phyloP scores from a whole-genome alignment of 1,139 yeast species.

The Saccharomyces hybrid region DNA sequence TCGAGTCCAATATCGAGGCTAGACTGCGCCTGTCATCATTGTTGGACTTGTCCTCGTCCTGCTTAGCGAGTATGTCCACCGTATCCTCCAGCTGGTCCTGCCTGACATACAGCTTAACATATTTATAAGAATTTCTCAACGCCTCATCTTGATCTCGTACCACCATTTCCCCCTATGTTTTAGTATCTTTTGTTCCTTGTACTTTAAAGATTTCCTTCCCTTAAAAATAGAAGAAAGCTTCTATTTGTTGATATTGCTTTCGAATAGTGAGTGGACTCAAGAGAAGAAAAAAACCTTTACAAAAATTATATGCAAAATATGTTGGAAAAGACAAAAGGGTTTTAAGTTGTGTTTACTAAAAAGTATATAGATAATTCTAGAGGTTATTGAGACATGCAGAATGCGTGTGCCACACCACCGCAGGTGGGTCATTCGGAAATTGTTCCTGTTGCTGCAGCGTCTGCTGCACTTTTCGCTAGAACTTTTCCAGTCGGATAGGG shows the following conservation, averaged over 20 bases:
- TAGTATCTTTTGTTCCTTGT: background rate
- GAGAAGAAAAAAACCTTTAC: background rate
- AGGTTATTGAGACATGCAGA: background rate
- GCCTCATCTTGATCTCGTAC: constrained; percentile 8
- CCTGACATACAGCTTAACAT: constrained; percentile 8
- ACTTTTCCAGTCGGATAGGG: background rate
- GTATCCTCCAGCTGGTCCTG: background rate
- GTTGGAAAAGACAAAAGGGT: background rate
- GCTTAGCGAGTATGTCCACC: background rate
- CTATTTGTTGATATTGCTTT: background rate
- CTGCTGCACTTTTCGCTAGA: background rate
- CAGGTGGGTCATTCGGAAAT: background rate
- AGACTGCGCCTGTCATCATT: background rate
- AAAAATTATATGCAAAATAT: background rate
- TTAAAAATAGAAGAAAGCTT: background rate
- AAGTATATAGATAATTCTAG: background rate
- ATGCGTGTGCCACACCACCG: background rate
- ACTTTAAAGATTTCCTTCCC: background rate
- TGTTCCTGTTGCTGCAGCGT: background rate
- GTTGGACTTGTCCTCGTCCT: background rate
- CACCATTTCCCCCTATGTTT: background rate
- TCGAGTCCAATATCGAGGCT: background rate
- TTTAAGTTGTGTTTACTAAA: background rate
- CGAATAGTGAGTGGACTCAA: background rate
- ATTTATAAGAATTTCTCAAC: constrained; percentile 15